phyloP scores from a whole-genome alignment of 208 protist genomes.

The Leishmania mexicana region DNA sequence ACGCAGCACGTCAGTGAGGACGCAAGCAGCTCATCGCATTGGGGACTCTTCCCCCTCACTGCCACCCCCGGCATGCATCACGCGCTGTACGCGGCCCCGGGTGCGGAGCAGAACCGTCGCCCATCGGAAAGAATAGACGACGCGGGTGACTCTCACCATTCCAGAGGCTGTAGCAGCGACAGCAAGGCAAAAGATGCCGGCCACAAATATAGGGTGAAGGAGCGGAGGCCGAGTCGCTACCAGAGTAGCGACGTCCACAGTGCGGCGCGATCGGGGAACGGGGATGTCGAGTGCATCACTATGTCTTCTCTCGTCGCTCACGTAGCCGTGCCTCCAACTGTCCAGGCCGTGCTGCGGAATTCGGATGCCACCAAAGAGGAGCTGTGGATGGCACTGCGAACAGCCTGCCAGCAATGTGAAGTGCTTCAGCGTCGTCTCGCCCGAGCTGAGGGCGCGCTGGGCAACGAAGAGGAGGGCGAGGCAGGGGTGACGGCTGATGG shows the following conservation, averaged over 20 bases:
- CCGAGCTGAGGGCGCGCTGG: neutral
- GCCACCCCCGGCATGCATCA: neutral
- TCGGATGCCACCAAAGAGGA: slow-evolving; percentile 22
- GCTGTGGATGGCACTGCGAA: slow-evolving; percentile 24
- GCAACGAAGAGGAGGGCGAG: neutral
- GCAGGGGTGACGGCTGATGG: neutral
- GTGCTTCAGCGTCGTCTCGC: slow-evolving; percentile 22
- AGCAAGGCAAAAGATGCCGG: neutral
- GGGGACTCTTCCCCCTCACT: neutral
- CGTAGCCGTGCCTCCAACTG: slow-evolving; percentile 18
- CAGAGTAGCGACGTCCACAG: neutral
- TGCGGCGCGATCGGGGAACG: neutral
- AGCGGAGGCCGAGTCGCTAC: neutral
- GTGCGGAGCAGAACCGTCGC: neutral
- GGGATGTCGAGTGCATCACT: neutral
- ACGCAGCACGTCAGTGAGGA: neutral
- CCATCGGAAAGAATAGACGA: neutral
- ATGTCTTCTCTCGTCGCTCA: slow-evolving; percentile 4
- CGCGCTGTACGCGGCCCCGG: neutral
- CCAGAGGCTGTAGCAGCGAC: neutral
- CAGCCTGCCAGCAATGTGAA: slow-evolving; percentile 21
- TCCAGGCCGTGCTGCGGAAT: slow-evolving; percentile 24
- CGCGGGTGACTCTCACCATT: neutral
- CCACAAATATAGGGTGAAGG: neutral
- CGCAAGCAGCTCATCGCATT: neutral